Base-by-base conservation (phyloP, 1,139 yeast genomes). In the Pichia sp. region DNA sequence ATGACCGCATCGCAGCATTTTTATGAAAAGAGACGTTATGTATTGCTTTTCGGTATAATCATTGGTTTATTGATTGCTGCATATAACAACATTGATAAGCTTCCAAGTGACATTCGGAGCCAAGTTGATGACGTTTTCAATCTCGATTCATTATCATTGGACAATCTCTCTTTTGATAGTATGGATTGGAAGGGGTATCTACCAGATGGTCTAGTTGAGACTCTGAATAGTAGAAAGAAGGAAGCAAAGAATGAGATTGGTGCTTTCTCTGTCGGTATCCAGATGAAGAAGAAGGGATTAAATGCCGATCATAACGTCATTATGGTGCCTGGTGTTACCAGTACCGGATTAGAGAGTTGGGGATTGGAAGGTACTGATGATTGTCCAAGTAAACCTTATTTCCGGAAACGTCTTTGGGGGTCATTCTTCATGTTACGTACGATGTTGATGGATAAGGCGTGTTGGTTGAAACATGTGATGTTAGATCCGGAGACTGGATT, bases 321-420 rank as follows among this genome's bases (percentile, higher is more conserved):
- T 9, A 72, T 91, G 77, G 87, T 91, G 18, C 98, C 98, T 0
- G 98, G 98, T 3, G 97, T 91, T 8, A 84, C 86, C 35, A 84
- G 96, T 22, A 88, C 97, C 0, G 96, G 97, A 3, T 68, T 91
- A 30, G 98, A 93, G 58, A 79, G 91, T 31, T 91, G 98, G 98
- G 82, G 94, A 0, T 66, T 85, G 1, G 69, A 66, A 27, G 85
- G 83, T 8, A 67, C 77, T 8, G 72, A 66, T 2, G 50, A 38
- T 1, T 91, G 98, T 56, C 94, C 95, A 3, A 73, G 87, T 26
- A 74, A 77, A 40, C 71, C 78, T 18, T 94, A 88, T 57, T 91
- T 88, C 62, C 69, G 98, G 34, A 88, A 87, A 55, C 66, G 97
- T 45, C 59, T 91, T 39, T 91, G 98, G 98, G 98, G 98, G 0